phyloP scores from a whole-genome alignment of 2,329 filamentous ascomycete species.

The Fusarium verticillioides region DNA sequence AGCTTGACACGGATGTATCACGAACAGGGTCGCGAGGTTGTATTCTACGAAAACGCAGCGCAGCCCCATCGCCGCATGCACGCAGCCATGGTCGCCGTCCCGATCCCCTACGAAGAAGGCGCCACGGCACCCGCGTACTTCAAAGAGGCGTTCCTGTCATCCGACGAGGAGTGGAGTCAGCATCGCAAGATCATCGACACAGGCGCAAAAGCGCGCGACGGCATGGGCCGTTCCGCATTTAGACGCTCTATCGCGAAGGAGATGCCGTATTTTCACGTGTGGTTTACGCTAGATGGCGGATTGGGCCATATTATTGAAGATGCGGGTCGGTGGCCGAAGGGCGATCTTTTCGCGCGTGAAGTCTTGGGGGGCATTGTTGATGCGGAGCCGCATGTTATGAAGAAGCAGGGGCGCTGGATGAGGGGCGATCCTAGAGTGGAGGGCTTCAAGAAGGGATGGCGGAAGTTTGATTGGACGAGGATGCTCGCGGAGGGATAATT shows the following conservation, averaged over 20 bases:
- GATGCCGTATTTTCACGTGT: slow-evolving; percentile 98
- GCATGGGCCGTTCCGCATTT: slow-evolving; percentile 83
- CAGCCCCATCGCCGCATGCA: slow-evolving; percentile 81
- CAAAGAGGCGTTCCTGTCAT: slow-evolving; percentile 87
- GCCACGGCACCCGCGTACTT: slow-evolving; percentile 95
- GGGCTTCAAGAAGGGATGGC: slow-evolving; percentile 85
- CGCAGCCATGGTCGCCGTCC: slow-evolving; percentile 86
- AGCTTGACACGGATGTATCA: slow-evolving; percentile 93
- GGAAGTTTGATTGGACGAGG: slow-evolving; percentile 88
- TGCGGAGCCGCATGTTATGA: slow-evolving; percentile 81
- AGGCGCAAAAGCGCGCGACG: slow-evolving; percentile 67
- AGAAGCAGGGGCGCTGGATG: slow-evolving; percentile 88
- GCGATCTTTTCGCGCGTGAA: slow-evolving; percentile 93
- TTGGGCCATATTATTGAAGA: slow-evolving; percentile 95
- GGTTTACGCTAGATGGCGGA: slow-evolving; percentile 93
- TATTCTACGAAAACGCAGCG: slow-evolving; percentile 98
- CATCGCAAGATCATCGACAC: slow-evolving; percentile 97
- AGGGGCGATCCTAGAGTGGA: slow-evolving; percentile 76
- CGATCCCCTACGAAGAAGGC: slow-evolving; percentile 90
- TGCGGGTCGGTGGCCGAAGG: slow-evolving; percentile 82
- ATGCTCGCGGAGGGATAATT: slow-evolving; percentile 58
- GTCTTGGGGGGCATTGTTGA: slow-evolving; percentile 93
- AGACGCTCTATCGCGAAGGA: slow-evolving; percentile 86
- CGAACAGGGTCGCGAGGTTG: slow-evolving; percentile 87
- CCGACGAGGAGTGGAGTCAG: slow-evolving; percentile 95